Conservation (phyloP, 2,329 filamentous ascomycete genomes). For the Curvularia sp. region DNA sequence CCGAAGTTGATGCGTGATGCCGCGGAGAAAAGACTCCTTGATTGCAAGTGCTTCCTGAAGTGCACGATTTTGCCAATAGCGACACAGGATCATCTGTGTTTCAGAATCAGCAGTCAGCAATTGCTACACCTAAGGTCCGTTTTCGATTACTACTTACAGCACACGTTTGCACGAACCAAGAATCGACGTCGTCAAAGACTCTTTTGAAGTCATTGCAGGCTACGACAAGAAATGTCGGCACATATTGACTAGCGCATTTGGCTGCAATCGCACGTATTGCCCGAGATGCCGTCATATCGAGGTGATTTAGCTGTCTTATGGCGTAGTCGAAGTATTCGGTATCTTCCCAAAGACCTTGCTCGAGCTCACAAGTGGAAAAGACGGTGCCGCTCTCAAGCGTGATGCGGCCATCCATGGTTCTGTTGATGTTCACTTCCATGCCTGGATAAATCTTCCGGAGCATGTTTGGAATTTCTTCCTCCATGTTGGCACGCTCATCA, state of each 20-base stretch:
- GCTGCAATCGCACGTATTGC: conserved; percentile 52
- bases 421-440: conserved; percentile 41
- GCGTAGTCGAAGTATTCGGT: conserved; percentile 51
- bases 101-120: background rate
- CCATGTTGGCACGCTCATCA: conserved; percentile 31
- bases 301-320: conserved; percentile 50
- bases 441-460: conserved; percentile 48
- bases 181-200: conserved; percentile 58
- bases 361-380: conserved; percentile 40
- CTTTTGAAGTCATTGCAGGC: conserved; percentile 52
- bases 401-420: conserved; percentile 31
- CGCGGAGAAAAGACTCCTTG: conserved; percentile 57
- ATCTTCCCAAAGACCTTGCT: conserved; percentile 57
- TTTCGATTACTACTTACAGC: conserved; percentile 25
- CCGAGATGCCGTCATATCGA: conserved; percentile 32
- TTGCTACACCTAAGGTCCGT: background rate
- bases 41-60: conserved; percentile 54
- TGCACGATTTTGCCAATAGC: conserved; percentile 50
- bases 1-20: conserved; percentile 58
- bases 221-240: conserved; percentile 50
- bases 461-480: conserved; percentile 38
- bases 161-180: conserved; percentile 56
- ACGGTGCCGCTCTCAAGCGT: conserved; percentile 35
- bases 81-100: conserved; percentile 42
- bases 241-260: conserved; percentile 46